Evolutionary conservation across 768 basidiomycete species (phyloP), one percentile per base, ranked within the genome.

Genomic region (Kwoniella newhampshirensis): DNA sequence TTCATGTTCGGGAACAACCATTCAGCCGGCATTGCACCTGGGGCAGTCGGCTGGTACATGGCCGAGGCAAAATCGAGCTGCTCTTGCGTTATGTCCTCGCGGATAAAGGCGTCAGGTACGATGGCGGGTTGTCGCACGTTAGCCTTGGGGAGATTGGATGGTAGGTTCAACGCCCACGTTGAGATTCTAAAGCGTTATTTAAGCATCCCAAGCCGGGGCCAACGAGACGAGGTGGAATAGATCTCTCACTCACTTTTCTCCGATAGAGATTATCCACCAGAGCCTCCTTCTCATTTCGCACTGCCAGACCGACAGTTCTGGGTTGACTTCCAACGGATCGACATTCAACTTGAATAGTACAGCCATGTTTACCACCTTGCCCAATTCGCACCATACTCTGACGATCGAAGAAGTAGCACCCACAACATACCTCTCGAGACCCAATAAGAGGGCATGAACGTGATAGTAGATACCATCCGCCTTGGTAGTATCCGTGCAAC

Each of bases 191-290:
- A 28, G 27, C 25, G 21, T 13, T 20, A 27, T 11, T 6, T 7
- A 41, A 30, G 3, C 6, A 28, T 32, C 32, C 15, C 18, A 11
- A 36, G 49, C 3, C 1, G 13, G 8, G 23, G 23, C 26, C 21
- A 32, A 39, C 17, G 28, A 18, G 8, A 35, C 11, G 1, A 25
- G 9, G 12, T n/a, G n/a, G n/a, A n/a, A n/a, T n/a, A n/a, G n/a
- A n/a, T n/a, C n/a, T n/a, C n/a, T n/a, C n/a, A 40, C 54, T 56
- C 40, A 56, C 54, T 37, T 49, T 13, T 56, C 36, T 18, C 54
- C 54, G 0, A 36, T 2, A 15, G 21, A 20, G n/a, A 56, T 3
- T 6, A 27, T 15, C 42, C 18, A 47, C 54, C 54, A 56, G n/a
- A 48, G 27, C 27, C 54, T 48, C 28, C 54, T 39, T n/a, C 45